Base-by-base conservation (phyloP, 306 rosid species). In the Cicer chorassanicum region DNA sequence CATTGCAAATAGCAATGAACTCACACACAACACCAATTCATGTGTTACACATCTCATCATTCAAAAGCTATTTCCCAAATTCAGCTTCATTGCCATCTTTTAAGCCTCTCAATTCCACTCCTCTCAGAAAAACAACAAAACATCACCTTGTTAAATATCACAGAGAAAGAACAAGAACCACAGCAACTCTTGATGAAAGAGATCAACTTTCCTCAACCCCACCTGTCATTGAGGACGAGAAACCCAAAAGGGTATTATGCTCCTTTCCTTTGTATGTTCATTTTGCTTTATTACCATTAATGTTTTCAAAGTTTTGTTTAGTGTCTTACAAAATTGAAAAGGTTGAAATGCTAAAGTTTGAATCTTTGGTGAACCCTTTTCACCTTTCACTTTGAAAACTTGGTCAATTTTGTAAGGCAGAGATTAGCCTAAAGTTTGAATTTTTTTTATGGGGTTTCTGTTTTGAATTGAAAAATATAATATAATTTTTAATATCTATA, bases 171-270 rank as follows among this genome's bases (percentile, higher is more conserved):
- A 76, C 75, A 50, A 81, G 76, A 66, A 82, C 73, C 56, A 77
- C 87, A 72, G 94, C 98, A 40, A 45, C 85, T 57, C 70, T 85
- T n/a, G 92, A 89, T 62, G 93, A 71, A 81, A 79, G 59, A 4
- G 89, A 86, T 49, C 82, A 82, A 69, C 79, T 68, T 74, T 77
- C 86, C 60, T 44, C 89, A 34, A 72, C 84, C 54, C 89, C 96
- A 38, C 68, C 68, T 73, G 72, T 48, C 68, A 54, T 65, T 9
- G 76, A 82, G 68, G 87, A 84, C 24, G 65, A 82, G 7, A 72
- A 60, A 4, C 81, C 86, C 87, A 77, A 10, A 55, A 76, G 42
- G 69, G 98, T 88, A 65, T 57, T 59, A 81, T 61, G 75, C 1
- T 57, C 70, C 74, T 78, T 62, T 46, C 45, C 55, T 19, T 5